Conservation (phyloP, 164 flowering plant genomes). For the Magnolia changhungtana region DNA sequence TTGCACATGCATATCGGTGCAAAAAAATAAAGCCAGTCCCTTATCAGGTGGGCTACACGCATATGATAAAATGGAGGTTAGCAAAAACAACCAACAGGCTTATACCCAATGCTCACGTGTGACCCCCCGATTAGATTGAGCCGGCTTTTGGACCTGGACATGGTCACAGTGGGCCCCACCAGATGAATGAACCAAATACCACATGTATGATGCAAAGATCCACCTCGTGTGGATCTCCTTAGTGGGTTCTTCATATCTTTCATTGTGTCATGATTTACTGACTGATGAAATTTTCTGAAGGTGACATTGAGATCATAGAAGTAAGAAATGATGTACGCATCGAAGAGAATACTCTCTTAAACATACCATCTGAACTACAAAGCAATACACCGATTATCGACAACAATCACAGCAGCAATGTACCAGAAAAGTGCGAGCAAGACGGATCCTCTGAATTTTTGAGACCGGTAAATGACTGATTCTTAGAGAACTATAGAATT, state of each 20-base stretch:
- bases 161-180: not conserved
- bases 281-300: slow-evolving; percentile 25
- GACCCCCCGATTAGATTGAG: not conserved
- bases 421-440: slow-evolving; percentile 21
- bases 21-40: too few relatives aligned
- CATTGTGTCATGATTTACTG: not conserved
- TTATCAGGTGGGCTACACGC: too few relatives aligned
- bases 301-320: slow-evolving; percentile 22
- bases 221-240: too few relatives aligned
- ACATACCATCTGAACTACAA: slow-evolving; percentile 25
- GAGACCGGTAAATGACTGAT: slow-evolving; percentile 31
- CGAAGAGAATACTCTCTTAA: slow-evolving; percentile 24
- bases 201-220: not conserved
- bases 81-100: too few relatives aligned
- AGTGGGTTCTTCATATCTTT: too few relatives aligned
- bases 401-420: slow-evolving; percentile 21
- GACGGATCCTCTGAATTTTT: slow-evolving; percentile 18
- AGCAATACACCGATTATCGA: slow-evolving; percentile 5
- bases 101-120: too few relatives aligned
- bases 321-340: slow-evolving; percentile 12
- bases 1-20: not conserved
- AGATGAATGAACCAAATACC: not conserved
- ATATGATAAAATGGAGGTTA: too few relatives aligned
- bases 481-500: not conserved
- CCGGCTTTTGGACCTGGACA: not conserved